A percentile compares a stretch with the other conserved stretches of the same genome.
Evolutionary conservation across 371 early-diverging fungal genomes (phyloP).

Genomic region (Mucor circinelloides): DNA sequence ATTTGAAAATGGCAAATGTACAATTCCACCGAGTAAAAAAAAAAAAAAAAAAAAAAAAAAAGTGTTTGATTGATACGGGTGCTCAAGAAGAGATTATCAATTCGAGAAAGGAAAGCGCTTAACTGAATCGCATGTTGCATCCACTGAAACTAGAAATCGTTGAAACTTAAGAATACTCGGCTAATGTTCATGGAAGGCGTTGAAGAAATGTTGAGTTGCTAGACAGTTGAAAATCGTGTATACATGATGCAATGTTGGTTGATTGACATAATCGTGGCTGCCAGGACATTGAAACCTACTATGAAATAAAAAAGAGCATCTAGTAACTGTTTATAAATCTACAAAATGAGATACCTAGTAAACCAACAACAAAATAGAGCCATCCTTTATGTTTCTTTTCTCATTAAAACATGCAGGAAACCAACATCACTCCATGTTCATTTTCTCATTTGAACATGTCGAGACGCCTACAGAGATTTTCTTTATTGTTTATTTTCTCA

Average conservation of each 20-base stretch:
- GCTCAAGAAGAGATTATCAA: not conserved
- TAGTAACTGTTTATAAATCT: not conserved
- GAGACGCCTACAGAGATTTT: too few species aligned
- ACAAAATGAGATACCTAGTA: not conserved
- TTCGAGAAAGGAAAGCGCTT: not conserved
- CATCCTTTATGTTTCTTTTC: not conserved
- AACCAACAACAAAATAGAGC: not conserved
- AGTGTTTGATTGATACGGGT: not conserved
- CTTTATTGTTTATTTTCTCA: not conserved
- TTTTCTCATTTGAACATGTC: too few species aligned
- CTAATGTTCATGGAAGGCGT: not conserved
- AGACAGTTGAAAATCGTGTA: too few species aligned
- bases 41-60: conserved; percentile 12
- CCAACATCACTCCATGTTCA: not conserved
- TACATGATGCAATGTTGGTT: too few species aligned
- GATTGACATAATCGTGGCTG: too few species aligned
- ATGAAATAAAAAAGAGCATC: too few species aligned
- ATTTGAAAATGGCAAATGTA: not conserved
- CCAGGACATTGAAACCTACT: too few species aligned
- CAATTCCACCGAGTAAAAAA: conserved; percentile 12
- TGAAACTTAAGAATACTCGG: not conserved
- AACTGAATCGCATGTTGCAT: not conserved
- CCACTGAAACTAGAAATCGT: not conserved
- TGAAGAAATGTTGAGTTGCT: too few species aligned
- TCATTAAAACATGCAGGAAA: not conserved